These are phyloP conservation scores for Pelargonium cotyledonis DNA, from an alignment of 441 rosid genomes.

Conservation along the genomic window DNA sequence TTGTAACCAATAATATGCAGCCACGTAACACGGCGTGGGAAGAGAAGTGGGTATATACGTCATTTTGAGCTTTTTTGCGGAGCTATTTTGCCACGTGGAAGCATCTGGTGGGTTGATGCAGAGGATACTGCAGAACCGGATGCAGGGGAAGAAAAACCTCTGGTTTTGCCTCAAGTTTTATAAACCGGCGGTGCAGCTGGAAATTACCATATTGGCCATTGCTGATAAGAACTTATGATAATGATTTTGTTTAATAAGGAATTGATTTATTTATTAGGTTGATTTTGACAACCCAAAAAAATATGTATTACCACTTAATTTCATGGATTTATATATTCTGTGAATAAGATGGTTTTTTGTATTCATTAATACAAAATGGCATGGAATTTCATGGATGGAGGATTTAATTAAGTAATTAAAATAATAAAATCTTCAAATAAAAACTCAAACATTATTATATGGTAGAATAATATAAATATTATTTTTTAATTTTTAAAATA, in stretches of 20 bases:
- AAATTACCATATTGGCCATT: neutral
- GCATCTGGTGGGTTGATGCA: neutral
- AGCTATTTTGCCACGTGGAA: neutral
- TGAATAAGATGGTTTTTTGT: too few relatives aligned
- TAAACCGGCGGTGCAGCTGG: neutral
- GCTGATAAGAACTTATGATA: neutral
- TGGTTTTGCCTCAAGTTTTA: neutral
- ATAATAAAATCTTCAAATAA: too few relatives aligned
- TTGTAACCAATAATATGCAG: neutral
- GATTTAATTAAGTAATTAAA: too few relatives aligned
- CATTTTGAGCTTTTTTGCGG: neutral
- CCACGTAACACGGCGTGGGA: neutral
- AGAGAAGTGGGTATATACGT: neutral
- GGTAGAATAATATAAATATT: too few relatives aligned
- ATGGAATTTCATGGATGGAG: too few relatives aligned
- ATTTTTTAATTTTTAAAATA: too few relatives aligned
- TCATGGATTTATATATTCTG: too few relatives aligned
- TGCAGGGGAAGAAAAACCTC: neutral
- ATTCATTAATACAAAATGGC: too few relatives aligned
- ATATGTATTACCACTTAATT: too few relatives aligned
- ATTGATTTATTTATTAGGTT: too few relatives aligned
- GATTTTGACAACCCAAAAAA: neutral
- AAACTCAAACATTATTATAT: too few relatives aligned
- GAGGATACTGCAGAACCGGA: neutral
- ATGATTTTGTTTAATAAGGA: too few relatives aligned